These are phyloP conservation scores for Rhizopogon vinicolor DNA, from an alignment of 768 basidiomycete species.

Conservation along the genomic window DNA sequence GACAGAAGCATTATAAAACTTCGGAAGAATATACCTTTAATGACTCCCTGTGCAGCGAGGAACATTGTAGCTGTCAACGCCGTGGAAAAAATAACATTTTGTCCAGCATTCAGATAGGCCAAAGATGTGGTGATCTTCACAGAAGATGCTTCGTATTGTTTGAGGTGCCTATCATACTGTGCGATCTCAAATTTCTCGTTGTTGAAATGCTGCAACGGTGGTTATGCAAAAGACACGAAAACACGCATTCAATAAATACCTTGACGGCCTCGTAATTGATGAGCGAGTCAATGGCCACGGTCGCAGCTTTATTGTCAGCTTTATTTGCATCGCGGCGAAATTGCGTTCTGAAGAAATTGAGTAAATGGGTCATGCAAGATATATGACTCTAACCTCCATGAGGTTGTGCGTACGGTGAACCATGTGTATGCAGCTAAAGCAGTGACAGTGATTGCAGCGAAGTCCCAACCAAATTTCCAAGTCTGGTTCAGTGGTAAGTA, in stretches of 20 bases:
- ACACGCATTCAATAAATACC: conserved; percentile 36
- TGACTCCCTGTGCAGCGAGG: conserved; percentile 89
- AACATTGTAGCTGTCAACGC: conserved; percentile 96
- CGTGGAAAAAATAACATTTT: conserved; percentile 93
- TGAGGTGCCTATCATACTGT: conserved; percentile 88
- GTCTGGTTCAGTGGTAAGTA: conserved; percentile 46
- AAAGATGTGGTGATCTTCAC: conserved; percentile 94
- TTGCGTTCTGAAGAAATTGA: conserved; percentile 54
- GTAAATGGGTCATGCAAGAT: not conserved
- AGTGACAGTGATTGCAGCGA: conserved; percentile 81
- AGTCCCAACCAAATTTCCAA: conserved; percentile 97
- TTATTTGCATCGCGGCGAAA: conserved; percentile 94
- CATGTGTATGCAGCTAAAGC: conserved; percentile 92
- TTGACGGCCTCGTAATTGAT: conserved; percentile 99
- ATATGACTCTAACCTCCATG: conserved; percentile 70
- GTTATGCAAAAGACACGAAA: not conserved
- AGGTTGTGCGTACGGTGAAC: conserved; percentile 95
- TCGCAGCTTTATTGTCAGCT: conserved; percentile 95
- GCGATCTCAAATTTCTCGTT: conserved; percentile 90
- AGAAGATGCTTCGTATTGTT: conserved; percentile 85
- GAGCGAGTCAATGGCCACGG: conserved; percentile 88
- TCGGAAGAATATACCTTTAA: conserved; percentile 58
- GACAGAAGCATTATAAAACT: not conserved
- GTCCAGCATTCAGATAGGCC: conserved; percentile 91
- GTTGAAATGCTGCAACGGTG: conserved; percentile 77